A percentile compares a stretch with the other conserved stretches of the same genome.
These are phyloP conservation scores for Immersiella caudata DNA, from an alignment of 495 filamentous ascomycete species.

Conservation along the genomic window DNA sequence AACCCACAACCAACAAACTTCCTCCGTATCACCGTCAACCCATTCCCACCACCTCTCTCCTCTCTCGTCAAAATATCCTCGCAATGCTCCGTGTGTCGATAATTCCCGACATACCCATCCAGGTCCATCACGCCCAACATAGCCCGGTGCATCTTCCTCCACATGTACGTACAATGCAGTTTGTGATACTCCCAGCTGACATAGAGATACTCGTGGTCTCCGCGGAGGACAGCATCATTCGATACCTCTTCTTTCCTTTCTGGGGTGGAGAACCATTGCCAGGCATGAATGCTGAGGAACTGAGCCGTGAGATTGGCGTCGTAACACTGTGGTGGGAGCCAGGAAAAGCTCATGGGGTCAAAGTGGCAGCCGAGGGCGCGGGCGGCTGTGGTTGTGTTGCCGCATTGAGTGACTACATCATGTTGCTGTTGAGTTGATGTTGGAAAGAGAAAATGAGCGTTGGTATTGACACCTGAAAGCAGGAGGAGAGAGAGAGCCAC, in stretches of 20 bases:
- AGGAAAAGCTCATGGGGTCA: slow-evolving; percentile 32
- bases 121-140: slow-evolving; percentile 3
- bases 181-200: slow-evolving; percentile 40
- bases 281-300: slow-evolving; percentile 42
- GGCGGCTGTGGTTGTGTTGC: slow-evolving; percentile 13
- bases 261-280: slow-evolving; percentile 29
- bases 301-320: slow-evolving; percentile 23
- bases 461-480: too few relatives aligned
- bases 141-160: slow-evolving; percentile 38
- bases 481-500: too few relatives aligned
- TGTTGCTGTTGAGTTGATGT: not conserved
- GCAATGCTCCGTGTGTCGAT: slow-evolving; percentile 35
- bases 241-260: slow-evolving; percentile 6
- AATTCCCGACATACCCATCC: slow-evolving; percentile 28
- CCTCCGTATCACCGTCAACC: not conserved
- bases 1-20: not conserved
- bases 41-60: not conserved
- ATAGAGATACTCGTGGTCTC: slow-evolving; percentile 27
- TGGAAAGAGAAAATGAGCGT: too few relatives aligned
- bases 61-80: slow-evolving; percentile 3
- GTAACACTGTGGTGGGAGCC: slow-evolving; percentile 29
- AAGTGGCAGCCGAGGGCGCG: slow-evolving; percentile 28
- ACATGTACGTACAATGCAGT: slow-evolving; percentile 38
- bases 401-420: not conserved
- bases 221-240: slow-evolving; percentile 15